Evolutionary conservation across 305 asterid species (phyloP).

Genomic region (Fraxinus velutina): DNA sequence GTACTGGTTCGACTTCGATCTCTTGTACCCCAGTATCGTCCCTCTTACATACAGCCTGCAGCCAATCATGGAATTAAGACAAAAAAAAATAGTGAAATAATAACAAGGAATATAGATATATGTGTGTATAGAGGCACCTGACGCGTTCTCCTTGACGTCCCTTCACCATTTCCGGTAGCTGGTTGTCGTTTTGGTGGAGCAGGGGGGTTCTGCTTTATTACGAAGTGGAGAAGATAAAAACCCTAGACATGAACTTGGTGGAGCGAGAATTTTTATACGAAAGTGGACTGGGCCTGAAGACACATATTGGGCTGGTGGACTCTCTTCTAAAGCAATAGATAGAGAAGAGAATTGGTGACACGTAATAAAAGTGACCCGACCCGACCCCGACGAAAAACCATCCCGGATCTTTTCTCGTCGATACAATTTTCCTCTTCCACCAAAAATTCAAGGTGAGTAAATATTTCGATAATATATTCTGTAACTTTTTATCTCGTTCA

Average conservation of each 20-base stretch:
- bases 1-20: slow-evolving; percentile 88
- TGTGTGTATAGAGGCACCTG: slow-evolving; percentile 25
- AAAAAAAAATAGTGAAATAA: not conserved
- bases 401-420: not conserved
- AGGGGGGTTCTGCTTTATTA: too few relatives aligned
- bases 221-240: not conserved
- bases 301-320: not conserved
- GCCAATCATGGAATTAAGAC: not conserved
- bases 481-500: not conserved
- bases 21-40: slow-evolving; percentile 59
- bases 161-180: slow-evolving; percentile 44
- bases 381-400: not conserved
- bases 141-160: slow-evolving; percentile 75
- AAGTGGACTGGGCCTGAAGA: not conserved
- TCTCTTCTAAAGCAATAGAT: not conserved
- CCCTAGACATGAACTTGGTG: not conserved
- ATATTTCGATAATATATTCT: not conserved
- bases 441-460: not conserved
- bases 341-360: not conserved
- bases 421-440: not conserved
- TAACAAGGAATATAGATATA: not conserved
- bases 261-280: not conserved
- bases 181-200: not conserved
- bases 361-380: not conserved
- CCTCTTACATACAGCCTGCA: slow-evolving; percentile 51